Evolutionary conservation across 2,329 filamentous ascomycete species (phyloP), one percentile per base, ranked within the genome.

Genomic region (Calonectria pauciramosa): DNA sequence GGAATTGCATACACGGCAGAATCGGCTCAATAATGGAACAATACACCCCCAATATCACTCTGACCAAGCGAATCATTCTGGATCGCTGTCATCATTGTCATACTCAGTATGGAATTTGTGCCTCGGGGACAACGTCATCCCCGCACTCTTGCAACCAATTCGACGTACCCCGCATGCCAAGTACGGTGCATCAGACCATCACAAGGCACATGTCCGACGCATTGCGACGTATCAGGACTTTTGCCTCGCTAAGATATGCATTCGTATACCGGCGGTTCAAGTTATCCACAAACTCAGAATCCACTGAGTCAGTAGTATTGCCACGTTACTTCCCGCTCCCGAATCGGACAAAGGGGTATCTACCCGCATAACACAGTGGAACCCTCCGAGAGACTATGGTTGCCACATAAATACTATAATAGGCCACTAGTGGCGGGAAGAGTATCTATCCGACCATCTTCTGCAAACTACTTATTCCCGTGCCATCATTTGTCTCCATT

Each of bases 161-260:
- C n/a, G 23, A 18, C 16, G 2, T 63, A 63, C 56, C 56, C 56
- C 56, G 56, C 56, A 63, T 63, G 56, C 56, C 56, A 63, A 63
- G 56, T 63, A 63, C 36, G 23, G 56, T 28, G 20, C 23, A 63
- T 63, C 56, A 18, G 23, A 63, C 23, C 56, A 63, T 60, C 34
- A 28, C n/a, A 38, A 28, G 36, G 20, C 18, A 13, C 13, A 41
- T 3, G 23, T 2, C 34, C 20, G 36, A 41, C 23, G 38, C 56
- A 63, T 41, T 63, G 30, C 34, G 56, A 63, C 56, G 56, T 26
- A 28, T 41, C 26, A 4, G 23, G 36, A 20, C 20, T 28, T 28
- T 41, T 63, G 23, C 23, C n/a, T 63, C 56, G 56, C 18, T 47
- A 47, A 63, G 20, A 7, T 5, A 63, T 41, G 9, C 34, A 63